A percentile compares a stretch with the other conserved stretches of the same genome.
These are phyloP conservation scores for Irpex lacteus DNA, from an alignment of 1,284 basidiomycete genomes.

Conservation along the genomic window DNA sequence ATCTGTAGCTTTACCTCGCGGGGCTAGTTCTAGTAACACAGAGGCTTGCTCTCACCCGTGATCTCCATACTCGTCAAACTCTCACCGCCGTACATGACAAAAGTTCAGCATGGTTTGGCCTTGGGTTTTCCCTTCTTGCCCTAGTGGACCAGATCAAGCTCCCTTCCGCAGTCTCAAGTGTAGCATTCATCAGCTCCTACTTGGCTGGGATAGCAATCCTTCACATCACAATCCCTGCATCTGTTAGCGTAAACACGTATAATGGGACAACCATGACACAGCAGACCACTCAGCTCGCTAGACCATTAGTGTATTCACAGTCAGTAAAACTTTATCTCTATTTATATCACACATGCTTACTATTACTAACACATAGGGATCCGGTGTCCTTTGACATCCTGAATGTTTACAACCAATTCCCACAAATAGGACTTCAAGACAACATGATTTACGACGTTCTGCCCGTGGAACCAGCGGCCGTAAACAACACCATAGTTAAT, in stretches of 20 bases:
- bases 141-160: background rate
- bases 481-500: background rate
- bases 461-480: background rate
- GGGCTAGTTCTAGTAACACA: background rate
- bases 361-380: too few species aligned
- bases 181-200: background rate
- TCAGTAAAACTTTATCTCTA: too few species aligned
- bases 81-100: background rate
- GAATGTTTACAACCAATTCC: background rate
- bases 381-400: background rate
- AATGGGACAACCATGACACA: background rate
- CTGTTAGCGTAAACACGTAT: background rate
- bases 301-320: background rate
- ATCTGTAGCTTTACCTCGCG: background rate
- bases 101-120: background rate
- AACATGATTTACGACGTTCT: conserved; percentile 11
- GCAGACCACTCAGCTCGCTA: background rate
- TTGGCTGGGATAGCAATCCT: background rate
- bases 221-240: conserved; percentile 1
- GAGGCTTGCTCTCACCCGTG: background rate
- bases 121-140: background rate
- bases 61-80: background rate
- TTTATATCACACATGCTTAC: background rate
- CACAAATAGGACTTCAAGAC: background rate
- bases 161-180: background rate